A percentile compares a stretch with the other conserved stretches of the same genome.
Conservation (phyloP, 2,329 filamentous ascomycete species). For the Fusarium sp. region DNA sequence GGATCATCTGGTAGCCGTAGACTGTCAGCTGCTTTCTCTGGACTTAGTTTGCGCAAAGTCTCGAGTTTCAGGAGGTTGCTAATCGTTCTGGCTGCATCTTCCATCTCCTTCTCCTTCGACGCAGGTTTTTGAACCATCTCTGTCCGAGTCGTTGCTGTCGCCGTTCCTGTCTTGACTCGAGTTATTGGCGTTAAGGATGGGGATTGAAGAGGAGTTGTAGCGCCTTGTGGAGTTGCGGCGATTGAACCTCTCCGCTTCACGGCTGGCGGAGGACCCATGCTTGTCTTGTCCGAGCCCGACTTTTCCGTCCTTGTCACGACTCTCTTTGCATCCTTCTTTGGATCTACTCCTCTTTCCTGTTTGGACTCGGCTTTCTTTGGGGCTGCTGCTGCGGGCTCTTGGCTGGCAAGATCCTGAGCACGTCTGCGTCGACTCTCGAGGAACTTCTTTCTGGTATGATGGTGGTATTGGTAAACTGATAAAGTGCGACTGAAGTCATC, state of each 20-base stretch:
- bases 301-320: neutral
- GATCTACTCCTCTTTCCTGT: neutral
- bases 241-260: neutral
- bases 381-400: neutral
- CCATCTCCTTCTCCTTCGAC: neutral
- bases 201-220: neutral
- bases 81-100: neutral
- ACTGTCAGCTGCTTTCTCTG: neutral
- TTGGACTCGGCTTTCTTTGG: neutral
- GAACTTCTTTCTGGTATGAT: neutral
- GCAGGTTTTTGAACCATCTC: accelerated
- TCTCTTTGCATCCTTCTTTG: neutral
- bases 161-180: neutral
- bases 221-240: neutral
- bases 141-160: neutral
- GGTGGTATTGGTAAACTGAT: neutral
- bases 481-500: neutral
- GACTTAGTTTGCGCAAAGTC: neutral
- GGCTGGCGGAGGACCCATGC: neutral
- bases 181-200: neutral
- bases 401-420: neutral
- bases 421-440: neutral
- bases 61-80: neutral
- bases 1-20: neutral
- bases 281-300: neutral